Conservation (phyloP, 2,329 filamentous ascomycete genomes). For the Waltergamsia citrina region DNA sequence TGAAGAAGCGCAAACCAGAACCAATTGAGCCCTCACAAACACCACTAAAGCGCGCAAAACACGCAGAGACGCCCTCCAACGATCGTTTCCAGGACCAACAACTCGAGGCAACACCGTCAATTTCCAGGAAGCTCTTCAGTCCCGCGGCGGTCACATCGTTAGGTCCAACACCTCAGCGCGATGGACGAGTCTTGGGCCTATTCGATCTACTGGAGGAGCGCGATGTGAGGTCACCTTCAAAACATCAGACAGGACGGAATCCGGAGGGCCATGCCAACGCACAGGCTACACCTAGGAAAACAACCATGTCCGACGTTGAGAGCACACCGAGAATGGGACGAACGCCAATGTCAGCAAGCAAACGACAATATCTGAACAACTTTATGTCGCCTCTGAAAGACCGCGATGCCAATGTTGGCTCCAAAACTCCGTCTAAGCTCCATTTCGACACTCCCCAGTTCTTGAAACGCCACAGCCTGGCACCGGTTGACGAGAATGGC, state of each 20-base stretch:
- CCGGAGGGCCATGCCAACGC: constrained; percentile 9
- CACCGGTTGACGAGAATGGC: constrained; percentile 46
- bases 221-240: constrained; percentile 12
- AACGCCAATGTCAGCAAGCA: constrained; percentile 47
- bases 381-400: constrained; percentile 58
- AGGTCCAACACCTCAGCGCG: constrained; percentile 71
- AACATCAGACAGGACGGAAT: too few species aligned
- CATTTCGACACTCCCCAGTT: constrained; percentile 65
- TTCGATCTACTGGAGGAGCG: constrained; percentile 59
- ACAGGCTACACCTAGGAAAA: constrained; percentile 39
- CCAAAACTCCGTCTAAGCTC: constrained; percentile 42
- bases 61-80: constrained; percentile 38
- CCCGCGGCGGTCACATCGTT: constrained; percentile 51
- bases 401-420: constrained; percentile 24
- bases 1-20: constrained; percentile 31
- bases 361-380: constrained; percentile 49
- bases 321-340: constrained; percentile 24
- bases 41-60: constrained; percentile 40
- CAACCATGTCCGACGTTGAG: constrained; percentile 15
- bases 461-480: constrained; percentile 39
- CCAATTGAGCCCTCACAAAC: constrained; percentile 24
- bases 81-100: constrained; percentile 26
- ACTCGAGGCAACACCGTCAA: constrained; percentile 44
- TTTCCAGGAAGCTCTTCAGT: constrained; percentile 50
- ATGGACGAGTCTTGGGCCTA: constrained; percentile 66